Conservation (phyloP, 805 yeast species). For the Starmerella powellii region DNA sequence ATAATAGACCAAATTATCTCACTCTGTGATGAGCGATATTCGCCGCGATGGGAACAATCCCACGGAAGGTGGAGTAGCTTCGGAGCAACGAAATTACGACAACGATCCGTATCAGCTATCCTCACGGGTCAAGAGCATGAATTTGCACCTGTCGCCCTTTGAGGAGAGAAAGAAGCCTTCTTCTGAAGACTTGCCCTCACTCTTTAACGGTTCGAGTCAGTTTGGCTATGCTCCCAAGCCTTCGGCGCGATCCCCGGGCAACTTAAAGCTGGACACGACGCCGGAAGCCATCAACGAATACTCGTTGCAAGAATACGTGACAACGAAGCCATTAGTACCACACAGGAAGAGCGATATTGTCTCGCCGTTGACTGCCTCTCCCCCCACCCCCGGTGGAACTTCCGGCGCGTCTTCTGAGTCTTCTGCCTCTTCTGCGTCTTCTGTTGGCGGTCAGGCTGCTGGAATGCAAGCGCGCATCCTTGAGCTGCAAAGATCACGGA, state of each 20-base stretch:
- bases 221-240: not conserved
- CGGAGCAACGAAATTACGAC: no score
- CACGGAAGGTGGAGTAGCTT: no score
- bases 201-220: not conserved
- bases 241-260: not conserved
- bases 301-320: conserved; percentile 1
- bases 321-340: not conserved
- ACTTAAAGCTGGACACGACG: conserved; percentile 15
- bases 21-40: no score
- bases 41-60: no score
- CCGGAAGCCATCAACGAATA: conserved; percentile 15
- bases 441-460: conserved; percentile 31
- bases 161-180: not conserved
- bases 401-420: no score
- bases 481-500: conserved; percentile 78
- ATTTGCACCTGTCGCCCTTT: no score
- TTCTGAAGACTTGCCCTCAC: not conserved
- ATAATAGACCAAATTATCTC: no score
- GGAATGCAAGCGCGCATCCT: conserved; percentile 76
- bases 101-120: no score
- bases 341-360: not conserved
- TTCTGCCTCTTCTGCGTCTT: not conserved
- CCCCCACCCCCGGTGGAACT: not conserved
- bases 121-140: no score
- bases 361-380: not conserved